Evolutionary conservation across 2,329 filamentous ascomycete species (phyloP), one percentile per base, ranked within the genome.

Genomic region (Botrytis squamosa): DNA sequence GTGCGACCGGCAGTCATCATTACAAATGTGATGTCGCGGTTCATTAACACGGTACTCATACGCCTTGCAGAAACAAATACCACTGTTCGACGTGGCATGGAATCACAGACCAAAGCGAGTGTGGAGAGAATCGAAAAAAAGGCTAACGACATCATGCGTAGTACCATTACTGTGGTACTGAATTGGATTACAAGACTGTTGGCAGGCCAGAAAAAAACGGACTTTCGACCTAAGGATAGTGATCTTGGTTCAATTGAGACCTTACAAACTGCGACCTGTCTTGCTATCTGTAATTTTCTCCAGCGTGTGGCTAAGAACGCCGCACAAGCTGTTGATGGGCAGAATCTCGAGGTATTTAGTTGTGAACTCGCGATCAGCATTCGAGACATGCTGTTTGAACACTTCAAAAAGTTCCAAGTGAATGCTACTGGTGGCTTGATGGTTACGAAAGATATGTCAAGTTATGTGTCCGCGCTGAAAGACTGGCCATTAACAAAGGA

Each of bases 381-480:
- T 52, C 91, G 95, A 77, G 85, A 88, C 68, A 88, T 97, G 16
- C 88, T 99, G 7, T 90, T 99, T 76, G 93, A 96, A 75, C 96
- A 99, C 83, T 93, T 98, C 84, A 96, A 97, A 80, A 94, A 93
- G 80, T 99, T 97, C 84, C 90, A 92, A 75, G 94, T 99, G 77
- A 97, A 94, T 78, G 93, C 95, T 59, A 95, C 95, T 0, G 96
- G 96, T 75, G 96, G 94, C 3, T 88, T 99, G 65, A 96, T 98
- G 89, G 93, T 98, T 40, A 95, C 92, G 52, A 97, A 98, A 84
- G 96, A 99, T 81, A 95, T 98, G 82, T 93, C 94, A 52, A 94
- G 94, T 81, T 99, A 99, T 82, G 92, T 93, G 14, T 92, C 95
- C 75, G 89, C 97, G 18, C 87, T 99, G 77, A 90, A 93, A 75